Evolutionary conservation across 768 basidiomycete species (phyloP).

Genomic region (Mycena capillaripes): DNA sequence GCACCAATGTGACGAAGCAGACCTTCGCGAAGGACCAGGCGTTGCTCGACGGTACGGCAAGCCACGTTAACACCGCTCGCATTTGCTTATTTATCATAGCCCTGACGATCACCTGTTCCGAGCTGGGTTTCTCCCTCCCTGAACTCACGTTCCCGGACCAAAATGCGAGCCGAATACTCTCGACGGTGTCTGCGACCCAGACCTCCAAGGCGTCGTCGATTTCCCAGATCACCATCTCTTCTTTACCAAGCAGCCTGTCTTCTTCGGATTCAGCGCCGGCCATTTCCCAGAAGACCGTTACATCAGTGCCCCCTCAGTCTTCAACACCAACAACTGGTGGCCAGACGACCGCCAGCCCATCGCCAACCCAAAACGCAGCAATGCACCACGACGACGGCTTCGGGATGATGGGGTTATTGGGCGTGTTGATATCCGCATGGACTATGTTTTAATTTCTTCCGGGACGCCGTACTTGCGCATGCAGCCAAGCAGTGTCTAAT

Average conservation of each 20-base stretch:
- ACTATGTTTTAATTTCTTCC: slow-evolving; percentile 1
- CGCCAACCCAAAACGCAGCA: neutral
- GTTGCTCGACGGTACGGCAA: slow-evolving; percentile 51
- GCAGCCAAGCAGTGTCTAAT: neutral
- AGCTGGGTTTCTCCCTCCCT: slow-evolving; percentile 25
- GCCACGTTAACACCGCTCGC: neutral
- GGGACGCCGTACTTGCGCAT: neutral
- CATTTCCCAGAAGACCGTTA: slow-evolving; percentile 26
- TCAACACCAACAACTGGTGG: neutral
- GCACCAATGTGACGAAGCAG: slow-evolving; percentile 39
- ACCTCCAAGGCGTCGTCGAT: neutral
- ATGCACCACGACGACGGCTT: neutral
- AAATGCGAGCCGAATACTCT: slow-evolving; percentile 30
- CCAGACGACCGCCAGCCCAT: neutral
- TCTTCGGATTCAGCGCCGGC: neutral
- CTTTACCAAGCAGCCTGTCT: neutral
- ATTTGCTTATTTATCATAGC: neutral
- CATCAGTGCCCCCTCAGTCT: neutral
- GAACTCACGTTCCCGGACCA: slow-evolving; percentile 34
- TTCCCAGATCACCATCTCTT: slow-evolving; percentile 29
- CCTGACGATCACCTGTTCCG: slow-evolving; percentile 26
- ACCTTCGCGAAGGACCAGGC: slow-evolving; percentile 49
- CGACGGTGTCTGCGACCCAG: slow-evolving; percentile 18
- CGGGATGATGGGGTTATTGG: neutral
- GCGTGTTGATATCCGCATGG: neutral